Evolutionary conservation across 306 rosid species (phyloP), one percentile per base, ranked within the genome.

Genomic region (Glycine latifolia): DNA sequence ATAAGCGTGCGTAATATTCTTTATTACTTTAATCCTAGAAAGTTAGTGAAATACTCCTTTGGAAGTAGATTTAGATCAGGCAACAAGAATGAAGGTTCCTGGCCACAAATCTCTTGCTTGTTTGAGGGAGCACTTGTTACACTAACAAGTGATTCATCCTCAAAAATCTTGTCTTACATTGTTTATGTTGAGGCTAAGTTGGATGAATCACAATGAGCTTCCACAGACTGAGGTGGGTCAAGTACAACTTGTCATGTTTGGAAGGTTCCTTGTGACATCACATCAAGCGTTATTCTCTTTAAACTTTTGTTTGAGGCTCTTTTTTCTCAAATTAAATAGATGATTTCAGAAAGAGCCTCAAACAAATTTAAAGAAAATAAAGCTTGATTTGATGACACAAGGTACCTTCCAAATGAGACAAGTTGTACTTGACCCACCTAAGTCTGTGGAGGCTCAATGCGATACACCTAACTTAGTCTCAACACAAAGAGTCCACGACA

Each of bases 31-130:
- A 75, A 76, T 58, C 66, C 71, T 39, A 20, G 61, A 9, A 73
- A 43, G 47, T 43, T 4, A 1, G 9, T 43, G 47, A 43, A 43
- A 43, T 43, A 43, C 10, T 87, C 89, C 16, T 80, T 90, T 15
- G 76, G 41, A 31, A 94, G 94, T 62, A 91, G 71, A 81, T 94
- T 94, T 67, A 94, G 86, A 85, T 94, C 98, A 3, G 97, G 98
- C 14, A 73, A n/a, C 11, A 73, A 13, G 74, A 82, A 77, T 4
- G 72, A 67, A 10, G 78, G 39, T 47, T 69, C 91, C 15, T 8
- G 46, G 60, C 73, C 69, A 76, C 80, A 80, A 35, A 59, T 73
- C 70, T 87, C 96, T 46, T 72, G 73, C 15, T 58, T 61, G 53
- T 56, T 78, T 17, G 72, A 62, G 26, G 87, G 68, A 71, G 68